Percentiles rank a stretch among this genome's conserved stretches.
Evolutionary conservation across 805 yeast genomes (phyloP).

Genomic region (Candida schatavii): DNA sequence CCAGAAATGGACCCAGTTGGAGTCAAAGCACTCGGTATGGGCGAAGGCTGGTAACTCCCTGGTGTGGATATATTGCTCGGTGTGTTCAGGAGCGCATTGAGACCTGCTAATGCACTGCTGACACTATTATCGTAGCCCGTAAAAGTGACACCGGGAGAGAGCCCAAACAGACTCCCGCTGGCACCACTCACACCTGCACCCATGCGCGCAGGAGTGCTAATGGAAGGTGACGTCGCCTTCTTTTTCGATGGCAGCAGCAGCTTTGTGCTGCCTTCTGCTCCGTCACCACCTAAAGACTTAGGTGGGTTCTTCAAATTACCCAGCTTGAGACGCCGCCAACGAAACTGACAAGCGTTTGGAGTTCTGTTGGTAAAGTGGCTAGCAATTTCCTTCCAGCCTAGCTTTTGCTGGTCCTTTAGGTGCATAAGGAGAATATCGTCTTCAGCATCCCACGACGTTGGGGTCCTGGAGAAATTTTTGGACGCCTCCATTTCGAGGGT

Average conservation of each 20-base stretch:
- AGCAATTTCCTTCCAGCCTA: conserved; percentile 49
- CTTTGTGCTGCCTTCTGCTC: background rate
- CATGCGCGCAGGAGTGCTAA: conserved; percentile 3
- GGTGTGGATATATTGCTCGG: conserved; percentile 30
- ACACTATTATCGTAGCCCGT: conserved; percentile 41
- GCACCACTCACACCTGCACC: background rate
- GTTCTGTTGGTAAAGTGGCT: conserved; percentile 42
- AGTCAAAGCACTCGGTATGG: conserved; percentile 8
- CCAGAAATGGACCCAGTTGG: conserved; percentile 15
- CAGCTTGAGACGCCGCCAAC: conserved; percentile 45
- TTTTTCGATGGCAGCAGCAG: background rate
- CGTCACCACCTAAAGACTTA: conserved; percentile 29
- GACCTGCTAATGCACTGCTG: conserved; percentile 42
- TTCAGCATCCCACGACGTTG: conserved; percentile 48
- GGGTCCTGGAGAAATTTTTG: conserved; percentile 36
- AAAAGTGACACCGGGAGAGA: conserved; percentile 23
- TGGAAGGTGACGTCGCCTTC: background rate
- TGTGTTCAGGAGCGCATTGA: conserved; percentile 38
- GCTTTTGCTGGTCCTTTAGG: conserved; percentile 43
- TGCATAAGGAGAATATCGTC: conserved; percentile 46
- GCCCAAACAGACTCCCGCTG: conserved; percentile 1
- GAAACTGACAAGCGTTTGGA: conserved; percentile 47
- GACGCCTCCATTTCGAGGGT: too few relatives aligned
- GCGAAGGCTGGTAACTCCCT: conserved; percentile 2
- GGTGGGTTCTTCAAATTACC: conserved; percentile 46